A percentile compares a stretch with the other conserved stretches of the same genome.
Conservation (phyloP, 75 land plant genomes). For the Pseudotsuga menziesii region DNA sequence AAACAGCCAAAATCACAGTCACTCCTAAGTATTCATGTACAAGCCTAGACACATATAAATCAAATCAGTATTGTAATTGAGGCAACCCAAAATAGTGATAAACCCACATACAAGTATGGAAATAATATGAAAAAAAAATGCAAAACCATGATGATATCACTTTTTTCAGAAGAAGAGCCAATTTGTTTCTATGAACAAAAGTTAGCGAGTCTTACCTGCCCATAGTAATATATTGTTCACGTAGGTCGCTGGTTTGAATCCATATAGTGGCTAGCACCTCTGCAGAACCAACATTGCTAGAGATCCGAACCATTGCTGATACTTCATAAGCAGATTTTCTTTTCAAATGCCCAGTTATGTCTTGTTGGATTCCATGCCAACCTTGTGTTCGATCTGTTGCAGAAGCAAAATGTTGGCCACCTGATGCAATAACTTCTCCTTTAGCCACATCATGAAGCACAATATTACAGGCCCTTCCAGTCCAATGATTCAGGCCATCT, state of each 20-base stretch:
- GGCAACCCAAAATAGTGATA: background rate
- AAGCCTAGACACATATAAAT: background rate
- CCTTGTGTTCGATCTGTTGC: constrained; percentile 62
- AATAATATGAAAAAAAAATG: background rate
- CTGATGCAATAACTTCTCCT: constrained; percentile 41
- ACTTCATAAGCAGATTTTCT: constrained; percentile 70
- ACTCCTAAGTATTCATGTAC: background rate
- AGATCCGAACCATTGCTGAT: constrained; percentile 61
- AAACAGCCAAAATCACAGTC: background rate
- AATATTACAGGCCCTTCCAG: constrained; percentile 76
- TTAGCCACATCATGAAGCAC: constrained; percentile 41
- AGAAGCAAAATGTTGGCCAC: constrained; percentile 60
- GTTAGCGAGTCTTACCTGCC: constrained; percentile 47
- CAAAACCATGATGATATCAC: no score
- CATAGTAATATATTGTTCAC: constrained; percentile 73
- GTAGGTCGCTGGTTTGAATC: background rate
- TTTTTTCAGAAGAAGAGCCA: background rate
- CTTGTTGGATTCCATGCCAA: constrained; percentile 98
- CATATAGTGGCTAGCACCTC: constrained; percentile 9
- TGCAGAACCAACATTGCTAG: constrained; percentile 43
- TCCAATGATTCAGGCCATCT: constrained; percentile 70
- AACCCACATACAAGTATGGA: background rate
- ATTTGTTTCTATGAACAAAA: background rate
- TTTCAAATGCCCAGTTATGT: constrained; percentile 70
- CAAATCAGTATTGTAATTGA: no score